Evolutionary conservation across 139 green algal species (phyloP).

Genomic region (Yamagishiella unicocca): DNA sequence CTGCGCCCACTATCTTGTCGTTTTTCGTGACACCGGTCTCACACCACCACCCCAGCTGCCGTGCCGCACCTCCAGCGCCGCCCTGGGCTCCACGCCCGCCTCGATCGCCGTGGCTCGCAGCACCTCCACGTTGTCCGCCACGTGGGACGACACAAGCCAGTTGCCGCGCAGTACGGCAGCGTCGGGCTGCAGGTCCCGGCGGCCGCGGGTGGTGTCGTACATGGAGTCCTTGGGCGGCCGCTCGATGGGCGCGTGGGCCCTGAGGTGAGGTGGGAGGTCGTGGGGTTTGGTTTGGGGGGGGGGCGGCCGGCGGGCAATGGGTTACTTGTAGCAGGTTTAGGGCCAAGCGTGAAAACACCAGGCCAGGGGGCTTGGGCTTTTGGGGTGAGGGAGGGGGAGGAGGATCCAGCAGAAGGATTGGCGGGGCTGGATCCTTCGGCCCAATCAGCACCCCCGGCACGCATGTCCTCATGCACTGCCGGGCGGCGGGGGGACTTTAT

Average conservation of each 20-base stretch:
- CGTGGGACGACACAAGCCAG: constrained; percentile 40
- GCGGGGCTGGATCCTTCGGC: background rate
- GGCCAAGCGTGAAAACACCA: too few species aligned
- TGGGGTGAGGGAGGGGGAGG: background rate
- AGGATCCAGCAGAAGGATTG: background rate
- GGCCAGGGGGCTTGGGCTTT: too few species aligned
- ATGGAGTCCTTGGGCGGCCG: constrained; percentile 50
- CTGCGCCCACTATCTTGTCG: too few species aligned
- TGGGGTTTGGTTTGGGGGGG: background rate
- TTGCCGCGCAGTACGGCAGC: constrained; percentile 40
- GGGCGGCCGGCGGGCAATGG: too few species aligned
- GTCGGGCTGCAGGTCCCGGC: constrained; percentile 16
- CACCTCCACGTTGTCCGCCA: constrained; percentile 54
- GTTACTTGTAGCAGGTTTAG: too few species aligned
- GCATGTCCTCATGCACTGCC: background rate
- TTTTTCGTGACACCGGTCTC: too few species aligned
- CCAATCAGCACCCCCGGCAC: background rate
- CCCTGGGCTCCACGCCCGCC: constrained; percentile 11
- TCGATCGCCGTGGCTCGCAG: constrained; percentile 28
- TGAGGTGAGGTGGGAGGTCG: background rate
- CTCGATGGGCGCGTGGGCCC: constrained; percentile 31
- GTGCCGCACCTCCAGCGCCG: constrained; percentile 17
- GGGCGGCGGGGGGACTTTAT: too few species aligned
- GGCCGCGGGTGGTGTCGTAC: constrained; percentile 14
- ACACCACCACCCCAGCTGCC: background rate